phyloP scores from a whole-genome alignment of 1,139 yeast species.

The Diutina pseudorugosa region DNA sequence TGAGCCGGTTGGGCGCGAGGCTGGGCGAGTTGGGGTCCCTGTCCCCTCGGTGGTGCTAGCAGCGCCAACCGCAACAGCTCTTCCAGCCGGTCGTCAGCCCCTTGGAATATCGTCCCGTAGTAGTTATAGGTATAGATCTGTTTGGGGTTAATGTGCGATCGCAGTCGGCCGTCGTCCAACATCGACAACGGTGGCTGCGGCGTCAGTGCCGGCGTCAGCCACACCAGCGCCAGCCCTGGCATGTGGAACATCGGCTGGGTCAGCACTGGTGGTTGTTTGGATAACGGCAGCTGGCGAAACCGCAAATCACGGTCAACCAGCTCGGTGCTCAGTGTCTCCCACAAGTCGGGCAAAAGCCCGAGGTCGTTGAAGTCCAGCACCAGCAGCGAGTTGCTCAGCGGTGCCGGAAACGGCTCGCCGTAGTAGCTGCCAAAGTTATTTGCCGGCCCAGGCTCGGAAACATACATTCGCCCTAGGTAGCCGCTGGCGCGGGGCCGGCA shows the following conservation, averaged over 20 bases:
- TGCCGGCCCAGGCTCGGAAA: background rate
- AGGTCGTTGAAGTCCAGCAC: conserved; percentile 1
- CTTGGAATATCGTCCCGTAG: background rate
- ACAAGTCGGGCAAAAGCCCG: conserved; percentile 1
- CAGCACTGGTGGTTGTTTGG: background rate
- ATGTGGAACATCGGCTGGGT: conserved; percentile 1
- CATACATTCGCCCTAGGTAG: background rate
- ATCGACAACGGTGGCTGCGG: background rate
- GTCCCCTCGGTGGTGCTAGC: background rate
- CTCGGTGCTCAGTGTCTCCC: conserved; percentile 2
- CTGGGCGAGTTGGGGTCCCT: too few species aligned
- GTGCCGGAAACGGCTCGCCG: background rate
- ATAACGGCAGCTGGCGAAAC: background rate
- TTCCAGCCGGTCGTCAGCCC: background rate
- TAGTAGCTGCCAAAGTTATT: conserved; percentile 3
- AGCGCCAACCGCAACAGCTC: background rate
- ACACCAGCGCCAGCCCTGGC: background rate
- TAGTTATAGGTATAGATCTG: conserved; percentile 2
- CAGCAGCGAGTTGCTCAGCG: conserved; percentile 2
- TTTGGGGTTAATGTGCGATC: background rate
- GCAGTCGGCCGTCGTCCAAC: background rate
- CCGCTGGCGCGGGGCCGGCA: background rate
- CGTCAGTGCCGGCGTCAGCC: conserved; percentile 4
- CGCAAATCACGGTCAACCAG: background rate
- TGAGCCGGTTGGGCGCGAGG: background rate